phyloP scores from a whole-genome alignment of 352 stramenopile genomes.

The Elongisporangium anandrum region DNA sequence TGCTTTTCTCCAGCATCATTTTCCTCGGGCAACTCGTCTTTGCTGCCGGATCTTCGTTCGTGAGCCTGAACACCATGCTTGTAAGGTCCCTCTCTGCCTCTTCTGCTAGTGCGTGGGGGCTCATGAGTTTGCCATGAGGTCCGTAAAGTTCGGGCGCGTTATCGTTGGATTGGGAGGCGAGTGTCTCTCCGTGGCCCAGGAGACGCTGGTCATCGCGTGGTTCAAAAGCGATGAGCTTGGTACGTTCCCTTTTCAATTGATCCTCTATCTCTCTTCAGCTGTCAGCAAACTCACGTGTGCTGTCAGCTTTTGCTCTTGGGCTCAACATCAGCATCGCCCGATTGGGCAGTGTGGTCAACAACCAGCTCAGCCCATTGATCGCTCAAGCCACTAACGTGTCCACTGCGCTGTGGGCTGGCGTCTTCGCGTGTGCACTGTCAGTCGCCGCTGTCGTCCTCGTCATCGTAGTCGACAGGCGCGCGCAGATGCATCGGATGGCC shows the following conservation, averaged over 20 bases:
- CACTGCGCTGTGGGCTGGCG: neutral
- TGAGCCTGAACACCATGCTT: conserved; percentile 14
- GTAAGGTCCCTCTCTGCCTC: conserved; percentile 2
- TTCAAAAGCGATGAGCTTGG: conserved; percentile 46
- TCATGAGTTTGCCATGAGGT: conserved; percentile 32
- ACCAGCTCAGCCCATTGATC: neutral
- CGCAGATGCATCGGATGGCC: neutral
- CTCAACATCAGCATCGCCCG: conserved; percentile 1
- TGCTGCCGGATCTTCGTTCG: conserved; percentile 23
- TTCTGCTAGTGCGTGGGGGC: conserved; percentile 6
- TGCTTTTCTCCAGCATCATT: conserved; percentile 16
- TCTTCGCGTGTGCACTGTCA: neutral
- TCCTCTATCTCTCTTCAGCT: neutral
- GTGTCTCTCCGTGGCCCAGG: conserved; percentile 45
- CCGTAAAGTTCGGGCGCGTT: conserved; percentile 36
- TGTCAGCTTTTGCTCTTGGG: conserved; percentile 12
- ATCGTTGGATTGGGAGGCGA: conserved; percentile 70
- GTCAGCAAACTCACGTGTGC: neutral
- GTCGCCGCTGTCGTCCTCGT: neutral
- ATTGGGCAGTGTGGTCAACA: neutral
- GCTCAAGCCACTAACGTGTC: neutral
- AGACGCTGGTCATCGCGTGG: conserved; percentile 51
- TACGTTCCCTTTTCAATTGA: neutral
- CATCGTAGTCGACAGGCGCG: neutral
- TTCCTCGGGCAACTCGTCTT: conserved; percentile 38